Conservation (phyloP, 2,329 filamentous ascomycete genomes). For the Diaporthe nobilis region DNA sequence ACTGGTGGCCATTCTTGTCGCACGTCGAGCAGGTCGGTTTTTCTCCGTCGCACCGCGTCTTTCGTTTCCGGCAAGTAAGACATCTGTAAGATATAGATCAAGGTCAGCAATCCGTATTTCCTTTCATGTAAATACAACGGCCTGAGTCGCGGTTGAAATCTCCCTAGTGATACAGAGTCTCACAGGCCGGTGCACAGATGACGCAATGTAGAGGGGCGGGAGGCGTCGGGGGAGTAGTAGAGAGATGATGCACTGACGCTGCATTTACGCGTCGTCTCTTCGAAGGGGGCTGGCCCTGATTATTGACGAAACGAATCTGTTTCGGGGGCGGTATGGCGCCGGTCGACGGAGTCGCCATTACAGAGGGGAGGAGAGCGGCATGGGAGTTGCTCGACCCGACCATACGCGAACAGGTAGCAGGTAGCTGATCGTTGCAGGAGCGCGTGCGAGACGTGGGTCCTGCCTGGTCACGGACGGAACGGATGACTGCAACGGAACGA, state of each 20-base stretch:
- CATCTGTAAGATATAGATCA: constrained; percentile 61
- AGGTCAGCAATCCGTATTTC: constrained; percentile 15
- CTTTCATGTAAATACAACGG: neutral
- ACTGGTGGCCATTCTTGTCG: constrained; percentile 77
- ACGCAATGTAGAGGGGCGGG: constrained; percentile 24
- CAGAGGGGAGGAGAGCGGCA: constrained; percentile 42
- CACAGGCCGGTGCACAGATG: neutral
- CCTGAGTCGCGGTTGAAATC: neutral
- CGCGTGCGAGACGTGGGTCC: constrained; percentile 34
- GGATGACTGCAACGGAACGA: constrained; percentile 15
- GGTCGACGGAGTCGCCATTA: constrained; percentile 64
- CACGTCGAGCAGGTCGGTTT: constrained; percentile 81
- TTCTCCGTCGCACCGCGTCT: constrained; percentile 82
- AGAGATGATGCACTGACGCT: constrained; percentile 68
- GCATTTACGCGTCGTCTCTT: constrained; percentile 85
- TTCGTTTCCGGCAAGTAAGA: constrained; percentile 81
- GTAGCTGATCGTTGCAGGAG: constrained; percentile 20
- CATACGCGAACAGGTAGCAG: constrained; percentile 22
- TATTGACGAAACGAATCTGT: constrained; percentile 85
- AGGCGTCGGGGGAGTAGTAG: neutral
- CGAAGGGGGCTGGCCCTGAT: constrained; percentile 83
- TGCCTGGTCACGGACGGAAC: constrained; percentile 18
- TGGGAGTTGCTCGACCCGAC: constrained; percentile 24
- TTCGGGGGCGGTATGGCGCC: constrained; percentile 62
- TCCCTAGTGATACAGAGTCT: neutral